Evolutionary conservation across 208 protist species (phyloP), one percentile per base, ranked within the genome.

Genomic region (Acanthamoeba lenticulata): DNA sequence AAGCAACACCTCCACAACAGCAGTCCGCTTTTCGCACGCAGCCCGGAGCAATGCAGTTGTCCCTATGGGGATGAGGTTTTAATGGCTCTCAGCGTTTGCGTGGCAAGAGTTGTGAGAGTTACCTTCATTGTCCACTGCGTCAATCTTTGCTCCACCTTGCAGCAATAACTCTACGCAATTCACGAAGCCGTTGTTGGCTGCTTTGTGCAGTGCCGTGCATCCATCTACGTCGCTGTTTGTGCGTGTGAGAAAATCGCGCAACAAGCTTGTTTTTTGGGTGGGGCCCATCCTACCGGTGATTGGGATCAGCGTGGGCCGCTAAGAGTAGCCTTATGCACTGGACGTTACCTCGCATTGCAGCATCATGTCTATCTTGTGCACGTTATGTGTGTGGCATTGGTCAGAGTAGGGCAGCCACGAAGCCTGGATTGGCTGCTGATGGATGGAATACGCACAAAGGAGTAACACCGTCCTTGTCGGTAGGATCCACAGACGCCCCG

Each of bases 121-220:
- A 83, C 72, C 72, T 47, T 83, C 72, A n/a, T 83, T 83, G 45
- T 83, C 72, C 36, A 27, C 45, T 21, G 6, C n/a, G 72, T 83
- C 72, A 5, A 83, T 3, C 24, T 44, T 44, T 9, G 72, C 72
- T 0, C 72, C 72, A 0, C 45, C 15, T 6, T 6, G 13, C 17
- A 83, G 21, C 4, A 83, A 32, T 15, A 83, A 47, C 72, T 83
- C 42, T 0, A 49, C 72, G 44, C 72, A 52, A 27, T 44, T 34
- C 2, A 27, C 36, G 1, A 52, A 6, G 21, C 72, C 72, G 1
- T 44, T 34, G 44, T 47, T 52, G 36, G 72, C 38, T 0, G 72
- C 72, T 21, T 83, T 83, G 72, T 83, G 72, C 27, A 83, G 72
- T 27, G 44, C 34, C 0, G 72, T 83, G 72, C 44, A 49, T 29